Conservation (phyloP, 2,329 filamentous ascomycete species). For the Hymenoscyphus scutula region DNA sequence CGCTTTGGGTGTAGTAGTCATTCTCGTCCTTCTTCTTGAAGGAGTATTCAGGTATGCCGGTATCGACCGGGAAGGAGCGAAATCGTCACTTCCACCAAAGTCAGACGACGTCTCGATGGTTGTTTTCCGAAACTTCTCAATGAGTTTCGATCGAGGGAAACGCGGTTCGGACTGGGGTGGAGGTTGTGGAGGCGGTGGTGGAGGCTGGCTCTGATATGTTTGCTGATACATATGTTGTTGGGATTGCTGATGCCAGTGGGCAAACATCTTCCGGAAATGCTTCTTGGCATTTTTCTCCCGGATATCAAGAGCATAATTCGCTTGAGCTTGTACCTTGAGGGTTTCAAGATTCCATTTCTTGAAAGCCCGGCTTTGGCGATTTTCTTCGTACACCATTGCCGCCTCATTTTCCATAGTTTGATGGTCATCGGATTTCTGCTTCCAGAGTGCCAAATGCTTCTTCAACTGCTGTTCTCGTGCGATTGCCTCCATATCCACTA, state of each 20-base stretch:
- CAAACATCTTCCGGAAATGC: conserved; percentile 36
- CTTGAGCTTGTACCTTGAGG: conserved; percentile 31
- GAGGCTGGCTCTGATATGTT: conserved; percentile 5
- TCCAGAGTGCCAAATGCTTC: conserved; percentile 32
- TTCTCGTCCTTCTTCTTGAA: conserved; percentile 45
- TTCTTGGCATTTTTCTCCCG: conserved; percentile 35
- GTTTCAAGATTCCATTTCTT: conserved; percentile 35
- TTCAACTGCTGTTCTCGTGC: conserved; percentile 26
- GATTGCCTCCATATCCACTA: conserved; percentile 30
- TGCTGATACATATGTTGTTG: conserved; percentile 25
- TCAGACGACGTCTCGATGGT: conserved; percentile 34
- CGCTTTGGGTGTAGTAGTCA: conserved; percentile 45
- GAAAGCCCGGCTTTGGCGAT: conserved; percentile 26
- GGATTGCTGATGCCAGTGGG: conserved; percentile 34
- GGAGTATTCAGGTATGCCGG: conserved; percentile 26
- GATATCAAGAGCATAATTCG: conserved; percentile 32
- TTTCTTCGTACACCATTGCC: conserved; percentile 31
- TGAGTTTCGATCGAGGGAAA: background rate
- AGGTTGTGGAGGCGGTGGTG: background rate
- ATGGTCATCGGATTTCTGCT: conserved; percentile 24
- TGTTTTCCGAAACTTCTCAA: conserved; percentile 2
- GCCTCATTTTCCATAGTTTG: conserved; percentile 31
- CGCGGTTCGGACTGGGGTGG: background rate
- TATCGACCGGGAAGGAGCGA: conserved; percentile 22
- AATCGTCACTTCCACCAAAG: conserved; percentile 29